These are phyloP conservation scores for Alternaria ventricosa DNA, from an alignment of 2,329 filamentous ascomycete species.

Conservation along the genomic window DNA sequence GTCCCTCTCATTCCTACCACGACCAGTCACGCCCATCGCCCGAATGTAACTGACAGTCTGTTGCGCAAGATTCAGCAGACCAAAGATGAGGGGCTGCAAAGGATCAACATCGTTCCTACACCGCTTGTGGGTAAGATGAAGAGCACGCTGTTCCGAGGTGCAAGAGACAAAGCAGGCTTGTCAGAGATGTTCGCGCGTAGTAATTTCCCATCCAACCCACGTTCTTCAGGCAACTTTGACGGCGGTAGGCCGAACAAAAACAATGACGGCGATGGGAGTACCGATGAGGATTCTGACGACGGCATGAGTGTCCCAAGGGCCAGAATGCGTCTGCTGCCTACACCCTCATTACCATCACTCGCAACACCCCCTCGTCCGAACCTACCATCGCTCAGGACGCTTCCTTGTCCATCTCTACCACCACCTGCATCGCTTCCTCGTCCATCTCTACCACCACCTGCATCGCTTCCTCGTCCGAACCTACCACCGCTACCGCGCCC, in stretches of 20 bases:
- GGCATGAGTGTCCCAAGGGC: neutral
- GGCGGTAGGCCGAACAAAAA: neutral
- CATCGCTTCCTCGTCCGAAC: neutral
- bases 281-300: slow-evolving; percentile 6
- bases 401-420: neutral
- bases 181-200: neutral
- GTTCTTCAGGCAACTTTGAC: neutral
- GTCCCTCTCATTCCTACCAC: slow-evolving; percentile 37
- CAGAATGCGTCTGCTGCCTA: neutral
- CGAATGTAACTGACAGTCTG: slow-evolving; percentile 13
- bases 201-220: neutral
- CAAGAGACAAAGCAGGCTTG: slow-evolving; percentile 7
- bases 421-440: neutral
- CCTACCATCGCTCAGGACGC: neutral
- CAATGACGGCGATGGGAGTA: neutral
- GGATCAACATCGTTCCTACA: slow-evolving; percentile 24
- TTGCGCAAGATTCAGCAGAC: slow-evolving; percentile 11
- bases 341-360: neutral
- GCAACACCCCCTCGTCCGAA: neutral
- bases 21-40: slow-evolving; percentile 8
- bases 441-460: too few species aligned
- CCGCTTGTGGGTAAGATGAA: slow-evolving; percentile 28
- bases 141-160: slow-evolving; percentile 25
- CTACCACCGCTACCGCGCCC: neutral
- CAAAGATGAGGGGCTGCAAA: slow-evolving; percentile 2